These are phyloP conservation scores for Mucor lusitanicus DNA, from an alignment of 371 early-diverging fungal genomes.

Conservation along the genomic window DNA sequence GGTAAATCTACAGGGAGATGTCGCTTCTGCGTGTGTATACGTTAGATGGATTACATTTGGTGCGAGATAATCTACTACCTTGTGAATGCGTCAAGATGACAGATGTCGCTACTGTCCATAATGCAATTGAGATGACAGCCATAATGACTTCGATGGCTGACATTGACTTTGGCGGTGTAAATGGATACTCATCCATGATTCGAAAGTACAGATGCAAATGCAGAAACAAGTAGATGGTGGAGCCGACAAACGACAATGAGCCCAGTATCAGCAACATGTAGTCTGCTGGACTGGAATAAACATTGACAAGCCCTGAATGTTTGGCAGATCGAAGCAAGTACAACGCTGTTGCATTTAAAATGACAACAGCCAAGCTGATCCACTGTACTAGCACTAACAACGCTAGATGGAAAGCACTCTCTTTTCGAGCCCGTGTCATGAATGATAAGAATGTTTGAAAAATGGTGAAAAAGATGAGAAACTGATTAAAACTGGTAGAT, in stretches of 20 bases:
- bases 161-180: slow-evolving; percentile 10
- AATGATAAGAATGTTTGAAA: not conserved
- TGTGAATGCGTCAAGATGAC: slow-evolving; percentile 19
- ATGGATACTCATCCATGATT: slow-evolving; percentile 2
- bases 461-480: slow-evolving; percentile 10
- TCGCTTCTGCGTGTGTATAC: not conserved
- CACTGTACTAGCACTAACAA: slow-evolving; percentile 19
- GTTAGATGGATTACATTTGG: not conserved
- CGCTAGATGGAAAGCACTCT: slow-evolving; percentile 19
- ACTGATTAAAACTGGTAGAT: not conserved
- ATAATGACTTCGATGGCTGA: slow-evolving; percentile 16
- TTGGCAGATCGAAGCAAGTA: slow-evolving; percentile 8
- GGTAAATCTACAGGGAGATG: slow-evolving; percentile 13
- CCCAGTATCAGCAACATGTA: slow-evolving; percentile 17
- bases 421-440: slow-evolving; percentile 24
- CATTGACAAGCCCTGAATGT: slow-evolving; percentile 8
- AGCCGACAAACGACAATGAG: slow-evolving; percentile 11
- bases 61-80: slow-evolving; percentile 10
- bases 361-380: slow-evolving; percentile 24
- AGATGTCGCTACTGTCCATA: slow-evolving; percentile 21
- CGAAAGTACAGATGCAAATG: slow-evolving; percentile 17
- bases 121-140: slow-evolving; percentile 14
- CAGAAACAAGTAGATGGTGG: slow-evolving; percentile 8
- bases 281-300: slow-evolving; percentile 11
- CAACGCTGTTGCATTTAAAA: slow-evolving; percentile 25